Base-by-base conservation (phyloP, 177 flowering plant species). In the Telopea speciosissima region DNA sequence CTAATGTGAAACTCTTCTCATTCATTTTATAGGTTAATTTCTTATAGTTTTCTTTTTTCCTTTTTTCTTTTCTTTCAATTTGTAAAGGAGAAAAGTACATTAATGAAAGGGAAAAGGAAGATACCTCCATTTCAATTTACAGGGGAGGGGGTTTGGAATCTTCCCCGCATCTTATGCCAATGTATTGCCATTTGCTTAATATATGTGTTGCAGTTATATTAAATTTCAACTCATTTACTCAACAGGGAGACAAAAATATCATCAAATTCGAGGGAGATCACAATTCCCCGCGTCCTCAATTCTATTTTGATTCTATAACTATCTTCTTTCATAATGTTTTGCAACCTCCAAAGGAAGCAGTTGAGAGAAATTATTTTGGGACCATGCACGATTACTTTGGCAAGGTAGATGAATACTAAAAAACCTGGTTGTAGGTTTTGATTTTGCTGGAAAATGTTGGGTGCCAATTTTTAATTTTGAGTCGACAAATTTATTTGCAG, bases 251-350 rank as follows among this genome's bases (percentile, higher is more conserved):
- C 83, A 95, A 95, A 81, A 95, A 95, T 72, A 86, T 93, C 66
- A 91, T 95, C 77, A 93, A 91, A 79, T 95, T 95, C 81, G 97
- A 92, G 62, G 99, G 99, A 70, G 99, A 95, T 76, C 98, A 95
- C 88, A 95, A 95, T 75, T 95, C 99, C 70, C 92, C 95, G 24
- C 92, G 99, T 28, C 99, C 99, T 11, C 96, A 93, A 45, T 95
- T 95, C 74, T 95, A 95, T 80, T 91, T 89, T 73, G 99, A 95
- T 81, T 95, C 99, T 7, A 89, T 95, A 74, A 91, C 88, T 60
- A 95, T 95, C 21, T 95, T 95, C 76, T 95, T 95, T 79, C 88
- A 88, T 70, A 93, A 95, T 79, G 96, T 95, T 66, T 80, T 95
- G 80, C 92, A 88, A 67, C 99, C 99, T 73, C 99, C 99, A 14